Evolutionary conservation across 2,329 filamentous ascomycete genomes (phyloP), one percentile per base, ranked within the genome.

Genomic region (Sordariomycetes sp.): DNA sequence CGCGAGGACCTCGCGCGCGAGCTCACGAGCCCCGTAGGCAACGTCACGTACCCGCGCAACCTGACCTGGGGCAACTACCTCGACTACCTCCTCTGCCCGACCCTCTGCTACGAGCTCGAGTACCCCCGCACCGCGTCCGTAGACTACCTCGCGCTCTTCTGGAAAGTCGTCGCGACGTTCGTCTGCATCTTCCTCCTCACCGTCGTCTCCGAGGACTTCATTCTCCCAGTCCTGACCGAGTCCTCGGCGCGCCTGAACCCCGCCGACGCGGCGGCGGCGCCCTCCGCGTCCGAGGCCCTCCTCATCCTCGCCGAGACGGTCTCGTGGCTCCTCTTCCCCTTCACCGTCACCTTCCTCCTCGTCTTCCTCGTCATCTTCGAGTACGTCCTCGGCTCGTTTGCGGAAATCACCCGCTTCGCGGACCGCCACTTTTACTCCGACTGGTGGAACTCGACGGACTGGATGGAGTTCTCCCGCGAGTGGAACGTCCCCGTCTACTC

Each of bases 331-430:
- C 80, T 99, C 24, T 97, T 96, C 71, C 94, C 94, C 2, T 99
- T 97, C 70, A 96, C 96, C 89, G 79, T 97, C 60, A 95, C 86
- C 3, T 95, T 97, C 69, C 76, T 97, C 4, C 83, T 97, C 53
- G 91, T 97, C 57, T 99, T 99, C 75, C 84, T 99, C 59, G 90
- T 96, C 69, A 97, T 97, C 65, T 99, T 97, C 70, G 94, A 99
- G 70, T 99, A 97, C 70, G 81, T 96, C 12, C 82, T 97, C 36
- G 94, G 92, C 59, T 91, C 91, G 53, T 96, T 95, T 65, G 94
- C 91, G 15, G 94, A 99, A 70, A 88, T 97, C 63, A 96, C 91
- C 20, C 80, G 85, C 64, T 97, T 97, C 69, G 92, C 87, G 56
- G 94, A 97, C 70, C 84, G 92, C 48, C 89, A 94, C 70, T 97